These are phyloP conservation scores for Botryotinia convoluta DNA, from an alignment of 2,329 filamentous ascomycete genomes.

Conservation along the genomic window DNA sequence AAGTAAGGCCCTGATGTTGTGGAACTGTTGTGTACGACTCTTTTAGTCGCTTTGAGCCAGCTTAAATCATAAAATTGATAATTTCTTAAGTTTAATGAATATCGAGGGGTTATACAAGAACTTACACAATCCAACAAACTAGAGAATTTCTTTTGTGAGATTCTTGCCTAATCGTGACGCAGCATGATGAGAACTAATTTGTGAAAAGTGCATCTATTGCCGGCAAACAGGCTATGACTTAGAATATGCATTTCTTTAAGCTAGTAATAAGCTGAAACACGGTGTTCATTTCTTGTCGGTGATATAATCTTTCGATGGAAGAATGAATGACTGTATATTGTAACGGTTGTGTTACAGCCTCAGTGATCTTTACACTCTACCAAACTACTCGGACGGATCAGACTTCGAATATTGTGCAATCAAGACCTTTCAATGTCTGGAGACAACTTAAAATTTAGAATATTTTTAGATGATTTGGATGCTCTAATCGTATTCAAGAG, in stretches of 20 bases:
- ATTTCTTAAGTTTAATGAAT: neutral
- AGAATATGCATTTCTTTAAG: no score
- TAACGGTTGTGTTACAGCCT: neutral
- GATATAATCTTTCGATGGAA: neutral
- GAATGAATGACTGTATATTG: neutral
- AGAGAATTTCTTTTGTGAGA: neutral
- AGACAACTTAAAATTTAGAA: neutral
- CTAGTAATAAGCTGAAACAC: neutral
- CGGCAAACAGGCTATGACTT: accelerated
- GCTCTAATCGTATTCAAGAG: accelerated
- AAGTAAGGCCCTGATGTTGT: neutral
- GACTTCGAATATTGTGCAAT: neutral
- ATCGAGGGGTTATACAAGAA: no score
- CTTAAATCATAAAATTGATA: accelerated
- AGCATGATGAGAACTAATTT: neutral
- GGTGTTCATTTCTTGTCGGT: neutral
- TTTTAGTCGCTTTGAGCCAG: neutral
- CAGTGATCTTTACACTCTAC: neutral
- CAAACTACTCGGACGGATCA: no score
- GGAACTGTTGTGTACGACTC: neutral
- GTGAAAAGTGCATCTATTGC: neutral
- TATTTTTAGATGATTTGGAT: neutral
- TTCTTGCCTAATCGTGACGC: no score
- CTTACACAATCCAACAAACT: neutral
- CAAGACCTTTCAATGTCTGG: neutral